Conservation (phyloP, 441 rosid genomes). For the Brassica balearica region DNA sequence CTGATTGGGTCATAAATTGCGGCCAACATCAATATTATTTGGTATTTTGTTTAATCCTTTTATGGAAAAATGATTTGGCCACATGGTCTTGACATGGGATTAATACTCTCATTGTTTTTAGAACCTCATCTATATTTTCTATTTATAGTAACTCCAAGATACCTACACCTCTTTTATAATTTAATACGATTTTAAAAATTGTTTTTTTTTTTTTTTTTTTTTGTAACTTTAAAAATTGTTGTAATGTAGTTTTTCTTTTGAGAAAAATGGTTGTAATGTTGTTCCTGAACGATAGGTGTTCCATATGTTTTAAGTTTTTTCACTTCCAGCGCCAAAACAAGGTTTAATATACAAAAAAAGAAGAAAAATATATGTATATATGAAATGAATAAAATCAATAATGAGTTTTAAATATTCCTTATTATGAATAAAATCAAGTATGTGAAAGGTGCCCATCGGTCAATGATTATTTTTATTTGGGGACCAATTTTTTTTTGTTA, state of each 20-base stretch:
- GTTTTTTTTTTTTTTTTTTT: no score
- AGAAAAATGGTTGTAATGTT: not conserved
- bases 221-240: no score
- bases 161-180: not conserved
- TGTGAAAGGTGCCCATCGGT: conserved; percentile 28
- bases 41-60: not conserved
- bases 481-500: conserved; percentile 21
- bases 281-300: not conserved
- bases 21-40: not conserved
- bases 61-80: conserved; percentile 1
- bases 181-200: not conserved
- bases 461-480: conserved; percentile 29
- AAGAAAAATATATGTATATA: no score
- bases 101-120: not conserved
- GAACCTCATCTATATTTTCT: not conserved
- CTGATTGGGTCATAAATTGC: conserved; percentile 30
- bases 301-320: not conserved
- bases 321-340: not conserved
- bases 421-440: no score
- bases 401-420: no score
- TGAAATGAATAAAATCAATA: no score
- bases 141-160: not conserved
- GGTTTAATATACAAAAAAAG: no score
- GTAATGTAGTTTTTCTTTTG: not conserved
- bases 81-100: conserved; percentile 2